Evolutionary conservation across 1,284 basidiomycete genomes (phyloP), one percentile per base, ranked within the genome.

Genomic region (Ceratobasidium theobromae): DNA sequence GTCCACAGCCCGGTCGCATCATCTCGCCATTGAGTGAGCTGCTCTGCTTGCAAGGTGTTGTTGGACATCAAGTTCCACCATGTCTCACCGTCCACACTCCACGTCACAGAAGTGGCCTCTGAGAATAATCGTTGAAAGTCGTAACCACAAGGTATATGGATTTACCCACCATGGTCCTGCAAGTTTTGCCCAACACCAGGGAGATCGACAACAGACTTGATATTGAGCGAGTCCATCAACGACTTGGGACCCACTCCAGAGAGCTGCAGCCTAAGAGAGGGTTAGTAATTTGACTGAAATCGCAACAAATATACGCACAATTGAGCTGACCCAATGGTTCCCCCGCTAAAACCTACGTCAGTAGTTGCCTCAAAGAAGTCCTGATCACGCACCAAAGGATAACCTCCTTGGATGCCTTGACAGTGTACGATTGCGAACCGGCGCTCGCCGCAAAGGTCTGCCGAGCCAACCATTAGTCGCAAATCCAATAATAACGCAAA

Each of bases 181-280:
- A 87, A 79, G 70, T 86, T 79, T 3, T 78, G 74, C 4, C 69
- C 69, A 6, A 89, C 87, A 5, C 81, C 83, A 0, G 84, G 81
- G 1, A 84, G 77, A 69, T 87, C 81, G 40, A 79, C 74, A 0
- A 86, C 72, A 11, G 86, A 74, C 0, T 81, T 77, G 40, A 89
- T 84, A 5, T 73, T 71, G 65, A 82, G 76, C 32, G 76, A 72
- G 9, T 76, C 69, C 21, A 89, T 79, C 18, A 86, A 79, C 14
- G 77, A 74, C 3, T 79, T 78, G 18, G 86, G 83, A 0, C 88
- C 88, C 23, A 89, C 74, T 3, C 89, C 89, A 16, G 86, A 87
- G 28, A 89, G 79, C 78, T 62, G 58, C 12, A 62, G 27, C 25
- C 58, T 62, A 27, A 25, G 38, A 18, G 30, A 5, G n/a, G 18